Percentiles rank a stretch among this genome's conserved stretches.
Conservation (phyloP, 1,284 basidiomycete genomes). For the Ustilago bromivora region DNA sequence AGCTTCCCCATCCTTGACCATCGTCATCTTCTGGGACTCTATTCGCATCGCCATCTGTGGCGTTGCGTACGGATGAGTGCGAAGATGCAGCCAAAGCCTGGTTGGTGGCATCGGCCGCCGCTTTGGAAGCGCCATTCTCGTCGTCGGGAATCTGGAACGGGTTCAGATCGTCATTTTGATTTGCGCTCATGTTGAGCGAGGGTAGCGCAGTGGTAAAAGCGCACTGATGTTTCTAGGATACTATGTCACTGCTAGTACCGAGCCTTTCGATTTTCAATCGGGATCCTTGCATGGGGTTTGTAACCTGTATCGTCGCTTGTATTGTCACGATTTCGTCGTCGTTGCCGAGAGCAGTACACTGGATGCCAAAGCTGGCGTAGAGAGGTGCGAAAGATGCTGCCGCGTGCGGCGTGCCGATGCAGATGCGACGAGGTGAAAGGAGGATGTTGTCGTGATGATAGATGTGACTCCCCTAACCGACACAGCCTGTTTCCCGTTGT, state of each 20-base stretch:
- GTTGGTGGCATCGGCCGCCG: slow-evolving; percentile 8
- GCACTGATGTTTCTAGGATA: too few relatives aligned
- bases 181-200: slow-evolving; percentile 28
- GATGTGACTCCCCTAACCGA: background rate
- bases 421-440: background rate
- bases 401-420: too few relatives aligned
- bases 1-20: slow-evolving; percentile 38
- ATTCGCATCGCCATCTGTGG: background rate
- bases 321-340: too few relatives aligned
- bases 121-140: slow-evolving; percentile 19
- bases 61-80: slow-evolving; percentile 21
- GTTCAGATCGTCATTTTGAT: slow-evolving; percentile 34
- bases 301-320: too few relatives aligned
- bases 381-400: too few relatives aligned
- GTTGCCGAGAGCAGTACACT: too few relatives aligned
- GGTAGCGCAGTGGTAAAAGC: background rate
- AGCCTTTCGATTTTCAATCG: too few relatives aligned
- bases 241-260: too few relatives aligned
- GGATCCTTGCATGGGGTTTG: too few relatives aligned
- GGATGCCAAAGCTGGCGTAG: too few relatives aligned
- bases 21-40: slow-evolving; percentile 33
- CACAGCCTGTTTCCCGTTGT: background rate
- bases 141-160: slow-evolving; percentile 54
- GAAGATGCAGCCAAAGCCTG: slow-evolving; percentile 22
- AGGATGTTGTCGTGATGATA: background rate